Evolutionary conservation across 441 rosid species (phyloP).

Genomic region (Adansonia rubrostipa): DNA sequence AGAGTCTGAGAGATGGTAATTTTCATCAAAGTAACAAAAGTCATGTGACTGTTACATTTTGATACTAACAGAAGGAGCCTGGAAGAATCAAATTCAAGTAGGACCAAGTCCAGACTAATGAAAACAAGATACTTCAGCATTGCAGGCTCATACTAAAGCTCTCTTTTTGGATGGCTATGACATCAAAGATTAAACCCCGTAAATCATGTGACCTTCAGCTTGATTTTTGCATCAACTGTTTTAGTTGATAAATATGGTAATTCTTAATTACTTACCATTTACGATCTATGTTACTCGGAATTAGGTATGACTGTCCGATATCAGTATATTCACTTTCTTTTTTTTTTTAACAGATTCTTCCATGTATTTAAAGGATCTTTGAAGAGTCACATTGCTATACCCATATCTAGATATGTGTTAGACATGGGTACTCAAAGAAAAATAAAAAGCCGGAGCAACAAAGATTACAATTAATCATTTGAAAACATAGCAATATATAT

Average conservation of each 20-base stretch:
- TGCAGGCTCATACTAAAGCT: slow-evolving; percentile 8
- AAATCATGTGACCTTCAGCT: neutral
- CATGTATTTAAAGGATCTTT: too few species aligned
- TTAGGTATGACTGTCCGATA: too few species aligned
- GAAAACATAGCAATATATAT: too few species aligned
- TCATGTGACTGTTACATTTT: neutral
- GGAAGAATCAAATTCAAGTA: slow-evolving; percentile 13
- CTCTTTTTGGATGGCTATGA: neutral
- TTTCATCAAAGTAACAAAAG: neutral
- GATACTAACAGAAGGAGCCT: neutral
- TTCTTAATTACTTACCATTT: neutral
- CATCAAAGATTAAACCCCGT: neutral
- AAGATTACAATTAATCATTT: too few species aligned
- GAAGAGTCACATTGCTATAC: too few species aligned
- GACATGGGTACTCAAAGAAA: too few species aligned
- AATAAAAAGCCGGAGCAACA: too few species aligned
- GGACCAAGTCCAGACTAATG: slow-evolving; percentile 28
- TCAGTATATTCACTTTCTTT: too few species aligned
- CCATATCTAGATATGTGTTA: too few species aligned
- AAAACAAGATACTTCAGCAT: slow-evolving; percentile 4
- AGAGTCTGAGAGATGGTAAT: neutral
- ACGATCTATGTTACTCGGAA: neutral
- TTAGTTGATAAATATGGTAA: neutral
- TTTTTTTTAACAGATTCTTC: too few species aligned
- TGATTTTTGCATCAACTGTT: neutral